A percentile compares a stretch with the other conserved stretches of the same genome.
phyloP scores from a whole-genome alignment of 2,329 filamentous ascomycete species.

The Amylocarpus encephaloides region DNA sequence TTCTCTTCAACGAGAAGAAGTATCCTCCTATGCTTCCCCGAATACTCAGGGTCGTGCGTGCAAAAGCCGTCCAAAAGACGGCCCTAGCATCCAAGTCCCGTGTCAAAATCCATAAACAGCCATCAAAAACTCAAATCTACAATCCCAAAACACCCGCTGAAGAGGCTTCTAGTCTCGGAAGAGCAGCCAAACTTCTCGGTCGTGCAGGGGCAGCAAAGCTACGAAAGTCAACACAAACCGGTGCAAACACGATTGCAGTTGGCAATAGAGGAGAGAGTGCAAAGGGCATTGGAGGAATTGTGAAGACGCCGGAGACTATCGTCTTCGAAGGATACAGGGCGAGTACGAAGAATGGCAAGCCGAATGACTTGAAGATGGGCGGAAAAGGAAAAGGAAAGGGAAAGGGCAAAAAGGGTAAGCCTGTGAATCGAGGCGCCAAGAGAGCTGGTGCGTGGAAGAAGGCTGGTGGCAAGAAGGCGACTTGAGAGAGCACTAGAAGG shows the following conservation, averaged over 20 bases:
- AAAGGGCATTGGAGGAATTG: slow-evolving; percentile 30
- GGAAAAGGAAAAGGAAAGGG: slow-evolving; percentile 47
- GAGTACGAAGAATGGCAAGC: slow-evolving; percentile 57
- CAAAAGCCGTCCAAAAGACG: slow-evolving; percentile 41
- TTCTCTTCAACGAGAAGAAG: slow-evolving; percentile 83
- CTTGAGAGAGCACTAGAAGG: not conserved
- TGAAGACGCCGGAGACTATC: slow-evolving; percentile 58
- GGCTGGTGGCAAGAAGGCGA: slow-evolving; percentile 31
- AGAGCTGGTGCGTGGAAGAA: slow-evolving; percentile 35
- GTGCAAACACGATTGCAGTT: slow-evolving; percentile 25
- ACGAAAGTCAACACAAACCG: slow-evolving; percentile 25
- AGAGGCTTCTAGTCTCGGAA: slow-evolving; percentile 64
- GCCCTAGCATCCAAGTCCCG: slow-evolving; percentile 22
- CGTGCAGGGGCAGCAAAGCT: slow-evolving; percentile 51
- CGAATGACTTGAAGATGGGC: slow-evolving; percentile 53
- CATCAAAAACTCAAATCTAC: slow-evolving; percentile 40
- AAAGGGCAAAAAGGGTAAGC: slow-evolving; percentile 41
- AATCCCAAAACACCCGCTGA: slow-evolving; percentile 64
- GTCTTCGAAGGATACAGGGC: slow-evolving; percentile 80
- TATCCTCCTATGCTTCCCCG: slow-evolving; percentile 93
- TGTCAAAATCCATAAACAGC: slow-evolving; percentile 30
- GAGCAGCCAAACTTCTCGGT: slow-evolving; percentile 68
- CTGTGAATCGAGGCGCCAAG: slow-evolving; percentile 31
- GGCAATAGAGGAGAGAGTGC: slow-evolving; percentile 18
- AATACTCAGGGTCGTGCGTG: slow-evolving; percentile 76